Percentiles rank a stretch among this genome's conserved stretches.
Evolutionary conservation across 2,329 filamentous ascomycete species (phyloP).

Genomic region (Penicillium sp.): DNA sequence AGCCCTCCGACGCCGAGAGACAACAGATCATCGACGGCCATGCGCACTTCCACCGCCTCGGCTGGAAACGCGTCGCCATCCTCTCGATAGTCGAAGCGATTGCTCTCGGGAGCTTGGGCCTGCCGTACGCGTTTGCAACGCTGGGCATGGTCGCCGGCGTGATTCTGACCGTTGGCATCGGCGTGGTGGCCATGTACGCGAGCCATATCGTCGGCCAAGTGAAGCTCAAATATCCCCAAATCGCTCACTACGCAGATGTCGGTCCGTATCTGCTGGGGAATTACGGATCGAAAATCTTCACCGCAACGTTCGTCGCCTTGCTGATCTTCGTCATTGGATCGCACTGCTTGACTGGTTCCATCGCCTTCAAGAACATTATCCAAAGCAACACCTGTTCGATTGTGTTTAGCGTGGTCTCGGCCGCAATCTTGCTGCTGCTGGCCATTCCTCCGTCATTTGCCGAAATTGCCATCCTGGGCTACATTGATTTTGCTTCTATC

Average conservation of each 20-base stretch:
- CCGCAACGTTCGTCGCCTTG: background rate
- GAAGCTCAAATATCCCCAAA: background rate
- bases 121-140: background rate
- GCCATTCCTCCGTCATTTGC: background rate
- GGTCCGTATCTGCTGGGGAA: background rate
- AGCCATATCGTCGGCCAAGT: background rate
- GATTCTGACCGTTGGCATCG: slow-evolving; percentile 4
- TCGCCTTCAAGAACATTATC: background rate
- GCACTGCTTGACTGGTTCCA: background rate
- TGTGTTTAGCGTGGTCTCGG: background rate
- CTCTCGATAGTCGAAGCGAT: slow-evolving; percentile 1
- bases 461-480: slow-evolving; percentile 28
- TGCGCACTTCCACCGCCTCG: background rate
- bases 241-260: background rate
- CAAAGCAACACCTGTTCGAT: background rate
- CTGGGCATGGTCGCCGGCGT: slow-evolving; percentile 1
- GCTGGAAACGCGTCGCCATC: background rate
- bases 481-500: slow-evolving; percentile 10
- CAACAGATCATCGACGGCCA: background rate
- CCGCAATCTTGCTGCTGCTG: background rate
- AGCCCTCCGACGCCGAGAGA: slow-evolving; percentile 10
- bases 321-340: background rate
- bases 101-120: background rate
- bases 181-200: slow-evolving; percentile 36
- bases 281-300: background rate